Evolutionary conservation across 495 filamentous ascomycete species (phyloP).

Genomic region (Aspergillus saccharolyticus): DNA sequence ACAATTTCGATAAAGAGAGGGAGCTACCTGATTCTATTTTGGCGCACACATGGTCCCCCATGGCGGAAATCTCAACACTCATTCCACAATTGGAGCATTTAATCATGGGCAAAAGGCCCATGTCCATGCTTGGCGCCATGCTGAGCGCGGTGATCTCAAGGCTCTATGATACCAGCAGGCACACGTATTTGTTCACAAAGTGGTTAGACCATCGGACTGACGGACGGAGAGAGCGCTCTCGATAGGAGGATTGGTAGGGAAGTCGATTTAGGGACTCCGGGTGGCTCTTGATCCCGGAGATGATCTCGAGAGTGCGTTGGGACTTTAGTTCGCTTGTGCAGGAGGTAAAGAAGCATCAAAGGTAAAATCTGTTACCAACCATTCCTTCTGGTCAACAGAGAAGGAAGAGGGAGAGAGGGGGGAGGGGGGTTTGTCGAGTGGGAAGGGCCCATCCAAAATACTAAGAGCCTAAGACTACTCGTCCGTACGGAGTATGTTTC

Average conservation of each 20-base stretch:
- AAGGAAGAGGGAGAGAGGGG: background rate
- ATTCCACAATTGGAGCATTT: slow-evolving; percentile 89
- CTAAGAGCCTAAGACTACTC: slow-evolving; percentile 4
- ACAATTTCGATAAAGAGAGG: background rate
- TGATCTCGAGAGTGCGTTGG: background rate
- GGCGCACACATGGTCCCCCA: slow-evolving; percentile 86
- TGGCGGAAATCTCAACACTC: slow-evolving; percentile 81
- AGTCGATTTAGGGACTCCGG: background rate
- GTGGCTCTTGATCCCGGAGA: background rate
- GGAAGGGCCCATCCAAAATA: slow-evolving; percentile 5
- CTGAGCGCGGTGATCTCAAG: background rate
- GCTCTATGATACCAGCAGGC: slow-evolving; percentile 4
- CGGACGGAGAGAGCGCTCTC: background rate
- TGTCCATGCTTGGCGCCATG: slow-evolving; percentile 26
- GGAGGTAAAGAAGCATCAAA: background rate
- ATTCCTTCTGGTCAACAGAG: background rate
- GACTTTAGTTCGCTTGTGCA: background rate
- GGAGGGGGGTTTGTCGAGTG: background rate
- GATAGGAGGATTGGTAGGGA: background rate
- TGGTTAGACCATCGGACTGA: slow-evolving; percentile 15
- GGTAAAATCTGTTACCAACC: background rate
- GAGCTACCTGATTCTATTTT: slow-evolving; percentile 15
- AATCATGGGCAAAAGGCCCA: slow-evolving; percentile 77
- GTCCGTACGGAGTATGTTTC: background rate
- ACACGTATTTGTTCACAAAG: background rate